Conservation (phyloP, 2,329 filamentous ascomycete species). For the Penicillium sumatraense region DNA sequence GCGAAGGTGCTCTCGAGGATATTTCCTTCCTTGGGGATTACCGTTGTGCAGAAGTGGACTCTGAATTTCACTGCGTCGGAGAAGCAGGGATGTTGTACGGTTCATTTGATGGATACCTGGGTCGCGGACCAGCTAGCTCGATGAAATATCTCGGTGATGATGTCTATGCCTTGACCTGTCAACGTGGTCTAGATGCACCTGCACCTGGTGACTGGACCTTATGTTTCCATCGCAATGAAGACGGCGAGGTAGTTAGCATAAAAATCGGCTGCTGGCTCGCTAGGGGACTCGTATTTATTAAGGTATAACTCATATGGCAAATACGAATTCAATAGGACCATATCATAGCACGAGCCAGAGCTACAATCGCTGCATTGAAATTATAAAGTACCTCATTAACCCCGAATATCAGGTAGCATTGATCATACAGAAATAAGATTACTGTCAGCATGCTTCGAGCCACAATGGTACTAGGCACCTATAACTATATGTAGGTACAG, state of each 20-base stretch:
- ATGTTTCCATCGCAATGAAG: conserved; percentile 35
- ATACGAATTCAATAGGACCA: no score
- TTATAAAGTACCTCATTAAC: no score
- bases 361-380: no score
- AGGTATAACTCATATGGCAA: neutral
- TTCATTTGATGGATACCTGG: conserved; percentile 49
- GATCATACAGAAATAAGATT: no score
- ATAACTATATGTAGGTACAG: no score
- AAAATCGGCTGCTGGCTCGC: conserved; percentile 50
- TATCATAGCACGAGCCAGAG: no score
- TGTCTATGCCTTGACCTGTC: conserved; percentile 45
- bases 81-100: conserved; percentile 47
- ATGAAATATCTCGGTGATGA: conserved; percentile 47
- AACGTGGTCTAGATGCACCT: conserved; percentile 47
- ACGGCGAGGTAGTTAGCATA: conserved; percentile 28
- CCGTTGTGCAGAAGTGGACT: conserved; percentile 42
- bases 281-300: conserved; percentile 28
- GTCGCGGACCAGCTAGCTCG: conserved; percentile 41
- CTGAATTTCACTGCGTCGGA: conserved; percentile 41
- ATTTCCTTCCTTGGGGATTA: conserved; percentile 36
- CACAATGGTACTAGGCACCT: no score
- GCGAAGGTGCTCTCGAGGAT: conserved; percentile 12
- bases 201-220: conserved; percentile 52
- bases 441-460: no score
- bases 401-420: no score